Evolutionary conservation across 2,329 filamentous ascomycete species (phyloP).

Genomic region (Trichoderma asperellum): DNA sequence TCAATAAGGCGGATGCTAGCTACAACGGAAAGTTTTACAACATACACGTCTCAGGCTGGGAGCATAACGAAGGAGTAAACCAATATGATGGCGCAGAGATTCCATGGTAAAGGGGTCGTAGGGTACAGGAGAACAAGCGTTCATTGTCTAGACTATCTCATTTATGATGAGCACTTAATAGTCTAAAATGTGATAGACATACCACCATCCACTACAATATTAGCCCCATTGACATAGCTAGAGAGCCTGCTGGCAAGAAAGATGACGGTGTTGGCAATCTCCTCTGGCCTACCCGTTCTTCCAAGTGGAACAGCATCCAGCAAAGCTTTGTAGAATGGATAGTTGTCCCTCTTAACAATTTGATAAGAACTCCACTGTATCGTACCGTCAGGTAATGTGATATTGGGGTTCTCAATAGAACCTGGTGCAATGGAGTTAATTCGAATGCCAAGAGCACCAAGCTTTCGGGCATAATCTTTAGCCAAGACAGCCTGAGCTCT

Average conservation of each 20-base stretch:
- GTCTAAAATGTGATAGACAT: slow-evolving; percentile 15
- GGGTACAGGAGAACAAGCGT: not conserved
- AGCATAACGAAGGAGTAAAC: not conserved
- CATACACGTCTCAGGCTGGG: slow-evolving; percentile 5
- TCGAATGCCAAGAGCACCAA: slow-evolving; percentile 34
- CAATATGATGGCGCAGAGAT: not conserved
- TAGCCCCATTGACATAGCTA: slow-evolving; percentile 32
- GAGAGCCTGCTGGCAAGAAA: slow-evolving; percentile 35
- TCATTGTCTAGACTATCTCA: not conserved
- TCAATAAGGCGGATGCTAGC: not conserved
- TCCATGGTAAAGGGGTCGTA: not conserved
- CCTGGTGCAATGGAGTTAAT: slow-evolving; percentile 35
- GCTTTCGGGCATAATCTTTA: slow-evolving; percentile 33
- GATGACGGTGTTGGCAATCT: slow-evolving; percentile 35
- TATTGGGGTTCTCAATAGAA: slow-evolving; percentile 31
- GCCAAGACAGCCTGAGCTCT: slow-evolving; percentile 35
- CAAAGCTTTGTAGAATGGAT: slow-evolving; percentile 23
- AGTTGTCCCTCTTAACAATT: slow-evolving; percentile 21
- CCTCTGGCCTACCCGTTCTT: slow-evolving; percentile 30
- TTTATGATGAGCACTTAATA: too few relatives aligned
- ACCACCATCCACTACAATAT: slow-evolving; percentile 35
- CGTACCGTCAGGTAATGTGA: slow-evolving; percentile 32
- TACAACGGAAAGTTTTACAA: slow-evolving; percentile 19
- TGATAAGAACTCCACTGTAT: slow-evolving; percentile 33
- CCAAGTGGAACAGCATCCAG: slow-evolving; percentile 30